Evolutionary conservation across 2,329 filamentous ascomycete species (phyloP), one percentile per base, ranked within the genome.

Genomic region (Colletotrichum sp.): DNA sequence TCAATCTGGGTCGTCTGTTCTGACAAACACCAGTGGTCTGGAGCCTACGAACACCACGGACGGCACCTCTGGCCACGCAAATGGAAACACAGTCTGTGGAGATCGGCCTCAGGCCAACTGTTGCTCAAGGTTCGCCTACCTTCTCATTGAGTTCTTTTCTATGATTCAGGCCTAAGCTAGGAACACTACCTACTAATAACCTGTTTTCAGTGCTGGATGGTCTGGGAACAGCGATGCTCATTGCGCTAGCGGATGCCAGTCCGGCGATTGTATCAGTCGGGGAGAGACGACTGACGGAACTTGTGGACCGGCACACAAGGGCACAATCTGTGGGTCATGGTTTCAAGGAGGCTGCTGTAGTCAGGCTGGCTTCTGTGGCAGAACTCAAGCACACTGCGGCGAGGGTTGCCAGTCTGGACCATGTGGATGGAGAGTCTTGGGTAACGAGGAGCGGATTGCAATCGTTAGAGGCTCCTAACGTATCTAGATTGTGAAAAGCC

Each of bases 401-500:
- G 18, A 49, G 44, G 18, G 44, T 7, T 49, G 44, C 7, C 44
- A 49, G 1, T 49, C 44, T 4, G 44, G n/a, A 21, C n/a, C 44
- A 49, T 49, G n/a, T 49, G 44, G 44, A 49, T 49, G 44, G 44
- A 49, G 44, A 21, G 44, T 49, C 44, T 5, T 49, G n/a, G 44
- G 44, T 13, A 21, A 21, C n/a, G 44, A 49, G 44, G 44, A 49
- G 44, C 44, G 10, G 3, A 49, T 21, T 5, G n/a, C 44, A 49
- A 49, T 49, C 10, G 2, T 4, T 5, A 12, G 10, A 49, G n/a
- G 10, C 10, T 21, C 10, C n/a, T 49, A 44, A 44, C 1, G 0
- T 12, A 44, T 0, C 39, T n/a, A 44, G 1, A 44, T 1, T n/a
- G 18, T 18, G 9, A 6, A 44, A n/a, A 3, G 2, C 0, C 3